Conservation (phyloP, 176 grass and related monocot species). For the Chloris gayana region DNA sequence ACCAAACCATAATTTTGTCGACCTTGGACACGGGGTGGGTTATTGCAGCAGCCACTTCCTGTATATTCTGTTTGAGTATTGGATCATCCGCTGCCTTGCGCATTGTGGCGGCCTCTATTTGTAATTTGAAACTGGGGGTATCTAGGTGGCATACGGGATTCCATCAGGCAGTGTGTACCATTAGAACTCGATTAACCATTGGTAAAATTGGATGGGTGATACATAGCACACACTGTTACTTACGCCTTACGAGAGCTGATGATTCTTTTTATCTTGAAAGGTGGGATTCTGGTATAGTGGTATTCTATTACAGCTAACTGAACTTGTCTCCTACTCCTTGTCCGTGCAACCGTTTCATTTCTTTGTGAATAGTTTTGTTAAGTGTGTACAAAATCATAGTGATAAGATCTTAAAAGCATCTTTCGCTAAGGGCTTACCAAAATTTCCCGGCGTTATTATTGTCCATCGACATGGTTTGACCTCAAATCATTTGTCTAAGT, state of each 20-base stretch:
- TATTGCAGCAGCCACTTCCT: constrained; percentile 31
- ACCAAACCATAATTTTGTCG: constrained; percentile 8
- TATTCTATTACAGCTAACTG: background rate
- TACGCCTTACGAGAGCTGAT: background rate
- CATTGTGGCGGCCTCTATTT: constrained; percentile 5
- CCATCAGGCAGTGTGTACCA: constrained; percentile 65
- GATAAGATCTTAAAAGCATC: too few species aligned
- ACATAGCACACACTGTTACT: constrained; percentile 20
- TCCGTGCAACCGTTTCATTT: background rate
- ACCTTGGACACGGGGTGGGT: constrained; percentile 15
- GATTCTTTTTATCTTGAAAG: background rate
- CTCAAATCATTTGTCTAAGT: too few species aligned
- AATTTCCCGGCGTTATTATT: background rate
- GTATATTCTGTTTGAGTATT: constrained; percentile 36
- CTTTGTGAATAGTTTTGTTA: background rate
- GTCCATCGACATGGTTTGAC: too few species aligned
- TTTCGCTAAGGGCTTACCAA: background rate
- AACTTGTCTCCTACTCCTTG: background rate
- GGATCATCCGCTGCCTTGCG: constrained; percentile 9
- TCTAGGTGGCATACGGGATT: constrained; percentile 85
- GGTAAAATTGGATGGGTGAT: constrained; percentile 4
- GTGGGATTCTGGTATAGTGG: background rate
- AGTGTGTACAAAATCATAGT: background rate
- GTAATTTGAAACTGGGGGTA: constrained; percentile 12
- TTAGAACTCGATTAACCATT: constrained; percentile 17